These are phyloP conservation scores for Fusarium oxysporum DNA, from an alignment of 2,329 filamentous ascomycete species.

Conservation along the genomic window DNA sequence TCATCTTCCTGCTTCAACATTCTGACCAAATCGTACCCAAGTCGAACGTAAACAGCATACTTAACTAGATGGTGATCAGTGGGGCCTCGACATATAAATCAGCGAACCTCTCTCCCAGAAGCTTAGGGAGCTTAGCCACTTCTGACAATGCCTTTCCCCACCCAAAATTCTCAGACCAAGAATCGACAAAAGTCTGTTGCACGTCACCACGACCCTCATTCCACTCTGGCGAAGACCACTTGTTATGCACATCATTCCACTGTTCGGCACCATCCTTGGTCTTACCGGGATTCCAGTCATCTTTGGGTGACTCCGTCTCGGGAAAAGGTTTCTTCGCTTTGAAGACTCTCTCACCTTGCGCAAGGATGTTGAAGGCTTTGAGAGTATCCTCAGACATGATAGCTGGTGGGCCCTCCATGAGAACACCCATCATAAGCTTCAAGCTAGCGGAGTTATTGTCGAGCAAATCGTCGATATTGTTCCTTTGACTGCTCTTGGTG, in stretches of 20 bases:
- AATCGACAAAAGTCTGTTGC: background rate
- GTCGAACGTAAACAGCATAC: fast-evolving
- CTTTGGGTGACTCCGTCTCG: fast-evolving
- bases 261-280: background rate
- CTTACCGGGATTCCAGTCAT: background rate
- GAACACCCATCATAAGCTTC: background rate
- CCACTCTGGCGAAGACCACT: background rate
- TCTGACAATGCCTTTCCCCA: background rate
- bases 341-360: background rate
- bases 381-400: background rate
- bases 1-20: background rate
- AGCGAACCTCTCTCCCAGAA: background rate
- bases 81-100: background rate
- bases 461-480: background rate
- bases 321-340: fast-evolving
- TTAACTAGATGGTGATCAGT: background rate
- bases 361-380: background rate
- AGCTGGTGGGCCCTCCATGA: background rate
- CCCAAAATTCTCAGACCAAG: background rate
- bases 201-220: background rate
- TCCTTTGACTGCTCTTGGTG: background rate
- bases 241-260: background rate
- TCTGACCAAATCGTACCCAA: background rate
- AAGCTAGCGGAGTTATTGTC: background rate
- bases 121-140: background rate